Evolutionary conservation across 1,284 basidiomycete genomes (phyloP), one percentile per base, ranked within the genome.

Genomic region (Cryptococcus sp.): DNA sequence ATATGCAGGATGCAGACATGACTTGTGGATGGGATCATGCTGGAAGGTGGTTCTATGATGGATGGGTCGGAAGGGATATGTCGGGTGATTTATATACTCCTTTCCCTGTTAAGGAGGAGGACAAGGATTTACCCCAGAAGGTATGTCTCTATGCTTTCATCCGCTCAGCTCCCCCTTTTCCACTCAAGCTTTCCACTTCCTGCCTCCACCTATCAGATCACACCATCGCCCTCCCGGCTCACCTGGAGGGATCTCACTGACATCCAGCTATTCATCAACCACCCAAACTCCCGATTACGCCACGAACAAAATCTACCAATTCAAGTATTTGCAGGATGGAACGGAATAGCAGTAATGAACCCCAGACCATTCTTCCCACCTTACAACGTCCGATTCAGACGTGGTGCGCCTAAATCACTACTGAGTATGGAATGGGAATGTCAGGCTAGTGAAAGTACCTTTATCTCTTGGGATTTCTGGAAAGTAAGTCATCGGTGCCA

Each of bases 301-400:
- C 69, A 70, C 59, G 56, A 66, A 21, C 56, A 55, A 36, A 55
- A 62, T 44, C 60, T 73, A 24, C 74, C 75, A 2, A 73, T 73
- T 61, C 76, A 78, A 56, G 76, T 77, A 18, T 77, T 76, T 56
- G 68, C 74, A n/a, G 77, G 76, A 42, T 78, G 83, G 83, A 83
- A 84, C 64, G 83, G 83, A 23, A 79, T 76, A 46, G 65, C 72
- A 14, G 73, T 75, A 18, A 57, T 78, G 46, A 55, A 57, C 40
- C 70, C 74, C 19, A 53, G 46, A 3, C 72, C 73, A 1, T 74
- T 75, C 59, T 52, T 66, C 24, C 57, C 66, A 10, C 70, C 67
- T 14, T 72, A 68, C 57, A 69, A 68, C 53, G 66, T 70, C 37
- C 61, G 64, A 14, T 69, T 72, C 61, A 56, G 68, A 34, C 62